Evolutionary conservation across 129 eudicot species (phyloP), one percentile per base, ranked within the genome.

Genomic region (Oenanthe sinensis): DNA sequence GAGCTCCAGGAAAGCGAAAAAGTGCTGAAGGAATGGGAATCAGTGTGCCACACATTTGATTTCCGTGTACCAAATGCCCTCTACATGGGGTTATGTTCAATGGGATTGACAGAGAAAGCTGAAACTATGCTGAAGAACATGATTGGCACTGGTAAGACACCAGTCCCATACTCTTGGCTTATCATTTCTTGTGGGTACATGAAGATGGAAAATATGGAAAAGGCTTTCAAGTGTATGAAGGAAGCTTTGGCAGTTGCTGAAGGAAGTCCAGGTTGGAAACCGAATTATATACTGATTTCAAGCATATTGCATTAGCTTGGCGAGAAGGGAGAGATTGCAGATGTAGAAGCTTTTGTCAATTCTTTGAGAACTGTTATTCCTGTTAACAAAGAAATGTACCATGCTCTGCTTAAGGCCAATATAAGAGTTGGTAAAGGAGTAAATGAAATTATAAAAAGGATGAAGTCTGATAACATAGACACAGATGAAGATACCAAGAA

Each of bases 1-100:
- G 85, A 84, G 46, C 75, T 84, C n/a, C 84, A 84, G 47, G 82
- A 71, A 52, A 83, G 80, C 33, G 85, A 84, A 80, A 26, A 16
- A 45, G 14, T 87, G 80, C 74, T 87, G 1, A 44, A 84, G 75
- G 87, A 84, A 48, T 87, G 90, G 87, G 84, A 79, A 58, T 84
- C 78, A 5, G 74, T 75, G n/a, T 81, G 82, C 75, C 79, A 40
- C 60, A 71, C 74, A 2, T 84, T 71, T 42, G 90, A 87, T 67
- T 84, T 84, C n/a, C 82, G 90, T 36, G 87, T 87, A 12, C 87
- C 87, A 24, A 87, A 84, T 79, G 19, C 73, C 52, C 82, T 87
- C n/a, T 83, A 81, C 6, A 77, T 79, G 52, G 90, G 84, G 22
- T 87, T 82, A 30, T 84, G 84, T 47, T 77, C 70, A 26, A 72